Evolutionary conservation across 768 basidiomycete species (phyloP).

Genomic region (Chalciporus chontae): DNA sequence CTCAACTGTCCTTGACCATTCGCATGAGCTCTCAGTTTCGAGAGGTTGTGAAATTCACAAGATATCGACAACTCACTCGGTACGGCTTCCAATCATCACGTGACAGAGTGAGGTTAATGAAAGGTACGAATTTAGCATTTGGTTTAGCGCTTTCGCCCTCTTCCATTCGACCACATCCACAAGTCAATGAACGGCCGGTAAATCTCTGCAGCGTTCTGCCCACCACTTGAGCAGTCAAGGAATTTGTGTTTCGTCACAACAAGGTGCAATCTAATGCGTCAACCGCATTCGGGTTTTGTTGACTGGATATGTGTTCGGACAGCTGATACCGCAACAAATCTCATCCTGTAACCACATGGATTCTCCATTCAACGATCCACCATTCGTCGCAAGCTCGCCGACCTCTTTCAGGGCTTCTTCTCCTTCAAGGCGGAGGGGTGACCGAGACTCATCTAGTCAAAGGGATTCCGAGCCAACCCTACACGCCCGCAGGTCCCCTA

Average conservation of each 20-base stretch:
- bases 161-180: background rate
- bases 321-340: background rate
- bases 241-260: background rate
- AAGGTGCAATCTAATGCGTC: conserved; percentile 15
- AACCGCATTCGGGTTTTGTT: background rate
- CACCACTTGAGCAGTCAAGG: background rate
- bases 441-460: conserved; percentile 34
- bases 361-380: conserved; percentile 35
- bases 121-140: too few species aligned
- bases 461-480: conserved; percentile 39
- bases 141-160: background rate
- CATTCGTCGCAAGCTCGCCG: conserved; percentile 39
- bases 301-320: background rate
- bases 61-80: background rate
- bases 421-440: conserved; percentile 35
- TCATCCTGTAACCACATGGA: conserved; percentile 28
- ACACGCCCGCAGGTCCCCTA: conserved; percentile 58
- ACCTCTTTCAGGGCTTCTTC: conserved; percentile 39
- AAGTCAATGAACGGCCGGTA: conserved; percentile 2
- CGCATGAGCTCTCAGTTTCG: background rate
- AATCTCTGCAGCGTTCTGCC: background rate
- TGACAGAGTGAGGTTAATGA: background rate
- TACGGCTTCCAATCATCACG: background rate
- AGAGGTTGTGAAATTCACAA: background rate
- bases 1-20: background rate